These are phyloP conservation scores for Sonneratia alba DNA, from an alignment of 345 rosid genomes.

Conservation along the genomic window DNA sequence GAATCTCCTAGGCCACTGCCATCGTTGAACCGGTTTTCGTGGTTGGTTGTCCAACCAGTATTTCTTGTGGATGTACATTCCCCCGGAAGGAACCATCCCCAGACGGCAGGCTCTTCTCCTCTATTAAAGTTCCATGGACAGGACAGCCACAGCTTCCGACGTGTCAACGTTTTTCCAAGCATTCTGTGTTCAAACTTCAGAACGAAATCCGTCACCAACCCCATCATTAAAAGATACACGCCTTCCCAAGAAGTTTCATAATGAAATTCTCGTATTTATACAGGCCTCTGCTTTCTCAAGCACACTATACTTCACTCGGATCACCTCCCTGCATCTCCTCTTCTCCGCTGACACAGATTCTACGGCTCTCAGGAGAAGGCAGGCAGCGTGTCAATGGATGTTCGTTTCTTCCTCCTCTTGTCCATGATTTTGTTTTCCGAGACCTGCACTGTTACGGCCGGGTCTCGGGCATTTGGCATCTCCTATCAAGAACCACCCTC, in stretches of 20 bases:
- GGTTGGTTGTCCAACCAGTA: background rate
- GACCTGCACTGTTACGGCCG: background rate
- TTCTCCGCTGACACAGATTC: no score
- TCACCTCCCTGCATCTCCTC: background rate
- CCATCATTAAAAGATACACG: background rate
- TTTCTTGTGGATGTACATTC: background rate
- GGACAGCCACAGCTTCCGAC: background rate
- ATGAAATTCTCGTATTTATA: background rate
- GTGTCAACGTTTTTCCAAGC: background rate
- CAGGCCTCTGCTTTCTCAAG: background rate
- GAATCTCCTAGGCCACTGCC: background rate
- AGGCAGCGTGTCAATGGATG: background rate
- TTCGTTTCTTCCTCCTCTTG: background rate
- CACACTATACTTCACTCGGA: background rate
- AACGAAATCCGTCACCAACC: background rate
- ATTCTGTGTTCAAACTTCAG: background rate
- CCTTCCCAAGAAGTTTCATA: background rate
- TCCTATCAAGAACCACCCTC: background rate
- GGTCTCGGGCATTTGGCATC: constrained; percentile 1
- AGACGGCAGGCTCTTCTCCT: background rate
- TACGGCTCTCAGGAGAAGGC: background rate
- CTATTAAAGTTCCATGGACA: background rate
- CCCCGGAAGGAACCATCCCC: background rate
- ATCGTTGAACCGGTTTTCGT: background rate
- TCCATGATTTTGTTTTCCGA: background rate